Conservation (phyloP, 257 asterid species). For the Solanum etuberosum region DNA sequence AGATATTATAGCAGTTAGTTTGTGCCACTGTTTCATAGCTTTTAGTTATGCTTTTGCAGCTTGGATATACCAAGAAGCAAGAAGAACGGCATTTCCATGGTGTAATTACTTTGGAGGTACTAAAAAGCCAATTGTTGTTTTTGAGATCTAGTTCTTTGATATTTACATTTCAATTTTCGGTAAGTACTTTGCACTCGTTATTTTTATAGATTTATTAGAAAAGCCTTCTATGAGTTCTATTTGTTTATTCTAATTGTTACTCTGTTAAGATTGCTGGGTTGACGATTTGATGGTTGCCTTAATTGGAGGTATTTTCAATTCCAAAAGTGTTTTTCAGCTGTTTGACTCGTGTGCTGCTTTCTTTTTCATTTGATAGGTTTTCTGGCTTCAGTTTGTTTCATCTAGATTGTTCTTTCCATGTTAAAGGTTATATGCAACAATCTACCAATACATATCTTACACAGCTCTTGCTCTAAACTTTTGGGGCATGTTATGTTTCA, state of each 20-base stretch:
- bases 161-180: not conserved
- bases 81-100: constrained; percentile 96
- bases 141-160: not conserved
- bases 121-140: not conserved
- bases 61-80: constrained; percentile 94
- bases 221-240: not conserved
- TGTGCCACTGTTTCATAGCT: not conserved
- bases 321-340: not conserved
- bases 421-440: not conserved
- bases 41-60: constrained; percentile 36
- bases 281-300: not conserved
- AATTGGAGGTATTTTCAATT: not conserved
- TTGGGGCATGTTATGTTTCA: not conserved
- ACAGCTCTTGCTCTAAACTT: not conserved
- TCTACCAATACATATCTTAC: not conserved
- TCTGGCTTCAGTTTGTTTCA: not conserved
- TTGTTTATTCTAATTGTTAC: not conserved
- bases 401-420: not conserved
- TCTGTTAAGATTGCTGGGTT: not conserved
- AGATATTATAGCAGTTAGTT: not conserved
- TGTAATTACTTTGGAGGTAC: constrained; percentile 83
- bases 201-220: not conserved
- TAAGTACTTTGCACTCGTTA: not conserved
- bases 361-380: not conserved
- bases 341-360: not conserved